Base-by-base conservation (phyloP, 495 filamentous ascomycete species). In the Penicillium alfredii region DNA sequence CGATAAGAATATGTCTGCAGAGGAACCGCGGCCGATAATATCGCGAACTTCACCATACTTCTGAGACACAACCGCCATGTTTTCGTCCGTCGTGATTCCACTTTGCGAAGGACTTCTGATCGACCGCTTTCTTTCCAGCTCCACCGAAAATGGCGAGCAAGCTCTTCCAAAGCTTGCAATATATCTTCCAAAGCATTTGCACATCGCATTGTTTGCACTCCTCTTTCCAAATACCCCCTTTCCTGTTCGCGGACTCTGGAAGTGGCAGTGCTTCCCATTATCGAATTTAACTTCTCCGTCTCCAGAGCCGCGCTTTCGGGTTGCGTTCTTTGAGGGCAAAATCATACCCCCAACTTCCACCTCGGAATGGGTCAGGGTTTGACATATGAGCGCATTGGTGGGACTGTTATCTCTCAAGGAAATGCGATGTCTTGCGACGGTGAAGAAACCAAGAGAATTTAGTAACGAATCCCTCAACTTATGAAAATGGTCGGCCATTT, bases 21-120 rank as follows among this genome's bases (percentile, higher is more conserved):
- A 36, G 21, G 33, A 36, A 16, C 33, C 21, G 33, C 18, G 33
- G 6, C 13, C 22, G n/a, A 35, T 12, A 25, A 36, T 16, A 36
- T 36, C 33, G 11, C 21, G 14, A 7, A 25, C 13, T 13, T 36
- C 12, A 8, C 21, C 11, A 18, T 35, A 16, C 5, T 36, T 36
- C 21, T 36, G 20, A 26, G 33, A 10, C 13, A 36, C n/a, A n/a
- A n/a, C n/a, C n/a, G n/a, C n/a, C n/a, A n/a, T n/a, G n/a, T n/a
- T n/a, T n/a, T n/a, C n/a, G n/a, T n/a, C n/a, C n/a, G n/a, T n/a
- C n/a, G n/a, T n/a, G n/a, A n/a, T n/a, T n/a, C n/a, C n/a, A n/a
- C n/a, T n/a, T n/a, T n/a, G n/a, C n/a, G n/a, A n/a, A n/a, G n/a
- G n/a, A n/a, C n/a, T n/a, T n/a, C n/a, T n/a, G n/a, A 31, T 31